phyloP scores from a whole-genome alignment of 371 early-diverging fungal genomes.

The Mucor plumbeus region DNA sequence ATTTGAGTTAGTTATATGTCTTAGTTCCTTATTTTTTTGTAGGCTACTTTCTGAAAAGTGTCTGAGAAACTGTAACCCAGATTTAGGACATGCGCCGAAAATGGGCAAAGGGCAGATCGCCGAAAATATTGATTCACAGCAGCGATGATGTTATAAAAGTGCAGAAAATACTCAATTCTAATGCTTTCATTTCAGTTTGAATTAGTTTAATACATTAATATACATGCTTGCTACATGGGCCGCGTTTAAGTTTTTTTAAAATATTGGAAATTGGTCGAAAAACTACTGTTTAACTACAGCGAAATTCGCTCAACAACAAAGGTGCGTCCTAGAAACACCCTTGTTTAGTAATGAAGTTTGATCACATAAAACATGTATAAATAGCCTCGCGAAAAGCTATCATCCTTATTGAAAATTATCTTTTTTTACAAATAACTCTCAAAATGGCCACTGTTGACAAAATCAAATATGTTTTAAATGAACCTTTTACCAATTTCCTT shows the following conservation, averaged over 20 bases:
- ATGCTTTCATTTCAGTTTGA: too few species aligned
- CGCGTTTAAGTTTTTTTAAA: background rate
- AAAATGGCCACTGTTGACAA: constrained; percentile 12
- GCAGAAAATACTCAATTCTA: background rate
- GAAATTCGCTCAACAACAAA: background rate
- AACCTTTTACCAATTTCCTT: constrained; percentile 7
- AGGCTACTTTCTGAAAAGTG: too few species aligned
- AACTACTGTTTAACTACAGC: too few species aligned
- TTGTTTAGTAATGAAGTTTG: background rate
- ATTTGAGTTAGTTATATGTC: too few species aligned
- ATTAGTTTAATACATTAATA: background rate
- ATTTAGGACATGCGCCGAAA: too few species aligned
- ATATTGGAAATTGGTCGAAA: too few species aligned
- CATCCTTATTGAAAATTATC: background rate
- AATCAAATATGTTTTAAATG: background rate
- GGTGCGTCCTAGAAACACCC: background rate
- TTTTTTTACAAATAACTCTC: background rate
- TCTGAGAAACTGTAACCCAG: too few species aligned
- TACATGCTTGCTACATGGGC: background rate
- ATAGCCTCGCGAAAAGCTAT: background rate
- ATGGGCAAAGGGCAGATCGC: background rate
- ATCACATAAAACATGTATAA: background rate
- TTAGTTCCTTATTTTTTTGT: too few species aligned
- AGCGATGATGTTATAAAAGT: background rate
- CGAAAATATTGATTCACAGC: background rate